These are phyloP conservation scores for Spergularia azorica DNA, from an alignment of 179 eudicot genomes.

Conservation along the genomic window DNA sequence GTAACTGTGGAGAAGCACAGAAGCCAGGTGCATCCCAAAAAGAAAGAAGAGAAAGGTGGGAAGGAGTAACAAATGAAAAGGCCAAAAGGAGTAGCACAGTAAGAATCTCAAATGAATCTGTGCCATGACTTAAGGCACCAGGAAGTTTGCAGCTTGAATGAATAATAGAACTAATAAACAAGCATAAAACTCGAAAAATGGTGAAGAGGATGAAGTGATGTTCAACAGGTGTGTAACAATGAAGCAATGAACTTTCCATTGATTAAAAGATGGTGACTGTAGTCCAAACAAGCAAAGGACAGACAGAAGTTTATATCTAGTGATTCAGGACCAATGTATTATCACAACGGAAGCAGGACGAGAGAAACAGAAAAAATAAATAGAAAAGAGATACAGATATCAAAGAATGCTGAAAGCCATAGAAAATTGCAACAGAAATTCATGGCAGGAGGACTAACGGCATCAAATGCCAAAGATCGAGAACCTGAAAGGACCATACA, in stretches of 20 bases:
- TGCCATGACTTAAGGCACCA: conserved; percentile 75
- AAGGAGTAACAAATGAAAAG: conserved; percentile 67
- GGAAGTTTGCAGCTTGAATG: conserved; percentile 56
- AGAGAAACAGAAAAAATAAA: conserved; percentile 21
- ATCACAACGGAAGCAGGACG: conserved; percentile 30
- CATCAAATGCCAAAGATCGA: conserved; percentile 21
- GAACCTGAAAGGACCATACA: conserved; percentile 32
- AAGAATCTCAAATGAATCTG: conserved; percentile 69
- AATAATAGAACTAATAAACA: conserved; percentile 51
- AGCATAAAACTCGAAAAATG: conserved; percentile 57
- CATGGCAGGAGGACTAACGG: conserved; percentile 19
- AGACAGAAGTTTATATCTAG: conserved; percentile 19
- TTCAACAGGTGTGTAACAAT: conserved; percentile 60
- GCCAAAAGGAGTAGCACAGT: conserved; percentile 76
- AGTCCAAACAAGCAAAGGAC: conserved; percentile 34
- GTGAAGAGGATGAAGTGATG: conserved; percentile 53
- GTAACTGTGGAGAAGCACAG: conserved; percentile 71
- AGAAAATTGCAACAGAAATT: conserved; percentile 28
- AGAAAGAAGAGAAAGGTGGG: conserved; percentile 61
- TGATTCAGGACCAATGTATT: conserved; percentile 29
- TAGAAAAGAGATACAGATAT: conserved; percentile 33
- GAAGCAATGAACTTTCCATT: conserved; percentile 46
- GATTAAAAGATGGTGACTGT: conserved; percentile 40
- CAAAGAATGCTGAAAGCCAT: conserved; percentile 23
- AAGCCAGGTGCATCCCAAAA: conserved; percentile 72